These are phyloP conservation scores for Pyrenochaeta sp. DNA, from an alignment of 2,329 filamentous ascomycete genomes.

Conservation along the genomic window DNA sequence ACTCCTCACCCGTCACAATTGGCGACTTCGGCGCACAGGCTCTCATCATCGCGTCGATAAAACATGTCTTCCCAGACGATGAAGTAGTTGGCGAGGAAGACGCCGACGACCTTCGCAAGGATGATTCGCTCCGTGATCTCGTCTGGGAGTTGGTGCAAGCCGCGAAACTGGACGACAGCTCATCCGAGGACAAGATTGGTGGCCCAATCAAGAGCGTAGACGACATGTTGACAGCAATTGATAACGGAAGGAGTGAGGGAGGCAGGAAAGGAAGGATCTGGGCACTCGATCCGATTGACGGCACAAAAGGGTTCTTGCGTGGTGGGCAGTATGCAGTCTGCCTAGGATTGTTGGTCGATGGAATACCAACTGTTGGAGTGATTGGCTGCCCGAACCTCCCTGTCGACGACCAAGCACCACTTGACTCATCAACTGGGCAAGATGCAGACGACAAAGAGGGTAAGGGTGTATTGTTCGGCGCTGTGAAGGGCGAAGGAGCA, in stretches of 20 bases:
- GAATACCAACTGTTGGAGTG: constrained; percentile 91
- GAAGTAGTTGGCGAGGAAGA: constrained; percentile 97
- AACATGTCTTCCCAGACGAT: constrained; percentile 87
- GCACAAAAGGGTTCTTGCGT: constrained; percentile 95
- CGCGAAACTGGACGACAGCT: constrained; percentile 72
- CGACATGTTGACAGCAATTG: constrained; percentile 67
- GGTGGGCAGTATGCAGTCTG: constrained; percentile 98
- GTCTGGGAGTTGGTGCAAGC: constrained; percentile 86
- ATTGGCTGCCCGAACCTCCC: constrained; percentile 96
- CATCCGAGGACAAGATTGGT: constrained; percentile 73
- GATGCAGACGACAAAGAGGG: constrained; percentile 77
- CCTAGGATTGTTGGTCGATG: constrained; percentile 89
- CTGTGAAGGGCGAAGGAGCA: constrained; percentile 80
- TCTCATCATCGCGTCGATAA: constrained; percentile 90
- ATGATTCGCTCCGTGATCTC: constrained; percentile 73
- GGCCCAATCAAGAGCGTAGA: constrained; percentile 73
- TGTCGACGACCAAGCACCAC: constrained; percentile 76
- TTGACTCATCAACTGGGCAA: constrained; percentile 76
- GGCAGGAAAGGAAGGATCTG: constrained; percentile 83
- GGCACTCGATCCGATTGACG: constrained; percentile 97
- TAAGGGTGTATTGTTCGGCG: constrained; percentile 88
- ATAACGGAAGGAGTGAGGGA: constrained; percentile 71
- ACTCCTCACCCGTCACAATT: constrained; percentile 96
- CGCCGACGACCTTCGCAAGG: constrained; percentile 77
- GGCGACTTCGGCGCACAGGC: constrained; percentile 98